Conservation (phyloP, 1,284 basidiomycete genomes). For the Wallemia hederae region DNA sequence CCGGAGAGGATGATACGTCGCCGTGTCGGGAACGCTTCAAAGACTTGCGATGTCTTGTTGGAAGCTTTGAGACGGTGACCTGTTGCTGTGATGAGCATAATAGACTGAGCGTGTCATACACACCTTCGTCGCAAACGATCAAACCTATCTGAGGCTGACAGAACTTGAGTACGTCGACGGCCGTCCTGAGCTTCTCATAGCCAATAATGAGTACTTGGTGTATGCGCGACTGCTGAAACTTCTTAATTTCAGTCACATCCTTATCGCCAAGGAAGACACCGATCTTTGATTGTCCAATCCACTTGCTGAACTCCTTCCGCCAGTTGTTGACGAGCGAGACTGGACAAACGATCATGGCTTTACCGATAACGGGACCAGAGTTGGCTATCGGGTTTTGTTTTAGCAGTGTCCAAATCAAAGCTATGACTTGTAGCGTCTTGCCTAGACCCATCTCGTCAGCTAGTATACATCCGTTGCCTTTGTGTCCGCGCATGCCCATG, state of each 20-base stretch:
- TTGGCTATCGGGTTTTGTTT: slow-evolving; percentile 56
- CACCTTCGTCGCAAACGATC: slow-evolving; percentile 84
- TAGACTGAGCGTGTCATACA: slow-evolving; percentile 2
- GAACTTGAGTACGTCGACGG: slow-evolving; percentile 16
- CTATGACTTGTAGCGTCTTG: slow-evolving; percentile 63
- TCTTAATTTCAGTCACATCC: slow-evolving; percentile 34
- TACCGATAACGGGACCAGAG: slow-evolving; percentile 30
- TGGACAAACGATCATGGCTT: slow-evolving; percentile 75
- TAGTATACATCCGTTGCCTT: slow-evolving; percentile 62
- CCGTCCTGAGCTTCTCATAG: slow-evolving; percentile 34
- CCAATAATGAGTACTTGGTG: slow-evolving; percentile 54
- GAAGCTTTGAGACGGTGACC: slow-evolving; percentile 78
- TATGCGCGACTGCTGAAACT: slow-evolving; percentile 39
- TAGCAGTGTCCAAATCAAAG: slow-evolving; percentile 66
- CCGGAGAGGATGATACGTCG: slow-evolving; percentile 70
- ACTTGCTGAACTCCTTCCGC: slow-evolving; percentile 84
- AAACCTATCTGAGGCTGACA: slow-evolving; percentile 52
- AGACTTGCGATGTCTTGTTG: slow-evolving; percentile 73
- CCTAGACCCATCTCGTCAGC: slow-evolving; percentile 96
- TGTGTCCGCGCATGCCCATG: slow-evolving; percentile 70
- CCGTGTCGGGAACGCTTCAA: slow-evolving; percentile 42
- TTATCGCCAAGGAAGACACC: slow-evolving; percentile 55
- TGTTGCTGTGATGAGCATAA: slow-evolving; percentile 11
- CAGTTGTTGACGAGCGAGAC: slow-evolving; percentile 82
- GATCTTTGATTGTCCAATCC: slow-evolving; percentile 59